Conservation (phyloP, 257 asterid genomes). For the Salvia splendens region DNA sequence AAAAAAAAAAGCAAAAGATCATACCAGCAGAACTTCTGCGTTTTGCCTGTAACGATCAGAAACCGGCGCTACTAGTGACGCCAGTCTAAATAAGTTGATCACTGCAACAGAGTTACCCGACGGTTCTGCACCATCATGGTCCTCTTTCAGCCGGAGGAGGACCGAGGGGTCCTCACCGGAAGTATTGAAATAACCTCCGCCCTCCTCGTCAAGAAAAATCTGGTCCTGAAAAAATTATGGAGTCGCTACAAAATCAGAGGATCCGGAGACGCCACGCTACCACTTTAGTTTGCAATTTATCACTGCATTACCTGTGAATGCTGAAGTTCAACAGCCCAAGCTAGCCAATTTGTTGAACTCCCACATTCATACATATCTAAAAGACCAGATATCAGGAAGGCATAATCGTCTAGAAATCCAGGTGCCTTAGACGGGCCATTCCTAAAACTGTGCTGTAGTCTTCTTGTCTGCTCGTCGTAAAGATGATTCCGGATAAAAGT, state of each 20-base stretch:
- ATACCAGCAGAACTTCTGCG: slow-evolving; percentile 75
- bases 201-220: slow-evolving; percentile 79
- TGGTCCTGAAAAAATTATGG: slow-evolving; percentile 52
- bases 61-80: slow-evolving; percentile 59
- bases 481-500: slow-evolving; percentile 71
- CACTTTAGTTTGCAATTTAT: not conserved
- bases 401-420: slow-evolving; percentile 87
- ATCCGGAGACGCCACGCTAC: not conserved
- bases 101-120: slow-evolving; percentile 88
- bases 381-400: slow-evolving; percentile 75
- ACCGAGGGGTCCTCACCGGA: slow-evolving; percentile 87
- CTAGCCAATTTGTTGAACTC: slow-evolving; percentile 69
- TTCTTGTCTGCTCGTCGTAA: slow-evolving; percentile 54
- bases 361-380: slow-evolving; percentile 83
- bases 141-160: slow-evolving; percentile 93
- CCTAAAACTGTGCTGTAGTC: slow-evolving; percentile 87
- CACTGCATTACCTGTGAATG: slow-evolving; percentile 51
- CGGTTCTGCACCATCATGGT: slow-evolving; percentile 97
- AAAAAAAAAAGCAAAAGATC: not conserved
- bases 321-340: slow-evolving; percentile 92
- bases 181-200: slow-evolving; percentile 91
- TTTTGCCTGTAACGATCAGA: slow-evolving; percentile 56
- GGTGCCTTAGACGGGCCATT: slow-evolving; percentile 93
- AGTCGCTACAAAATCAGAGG: not conserved
- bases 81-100: slow-evolving; percentile 72